These are phyloP conservation scores for Pseudonitzschia delicatissima DNA, from an alignment of 108 stramenopile genomes.

Conservation along the genomic window DNA sequence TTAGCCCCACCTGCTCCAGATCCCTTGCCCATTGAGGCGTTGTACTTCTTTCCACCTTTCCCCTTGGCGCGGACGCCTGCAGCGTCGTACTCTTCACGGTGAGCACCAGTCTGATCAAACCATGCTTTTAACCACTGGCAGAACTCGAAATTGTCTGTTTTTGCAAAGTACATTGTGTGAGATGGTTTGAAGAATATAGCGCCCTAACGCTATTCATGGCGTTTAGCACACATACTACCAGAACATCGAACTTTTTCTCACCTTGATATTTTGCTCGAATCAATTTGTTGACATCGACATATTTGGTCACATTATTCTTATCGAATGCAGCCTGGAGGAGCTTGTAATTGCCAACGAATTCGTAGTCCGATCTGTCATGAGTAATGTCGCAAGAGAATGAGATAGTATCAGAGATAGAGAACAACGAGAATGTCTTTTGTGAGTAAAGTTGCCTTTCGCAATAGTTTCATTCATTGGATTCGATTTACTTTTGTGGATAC, in stretches of 20 bases:
- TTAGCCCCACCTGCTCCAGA: slow-evolving; percentile 2
- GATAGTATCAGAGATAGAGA: background rate
- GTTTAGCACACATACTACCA: too few relatives aligned
- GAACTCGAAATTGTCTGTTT: slow-evolving; percentile 95
- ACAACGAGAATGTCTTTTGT: too few relatives aligned
- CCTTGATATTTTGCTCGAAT: slow-evolving; percentile 92
- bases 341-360: slow-evolving; percentile 96
- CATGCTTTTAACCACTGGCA: slow-evolving; percentile 99
- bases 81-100: slow-evolving; percentile 87
- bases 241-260: slow-evolving; percentile 41
- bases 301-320: slow-evolving; percentile 72
- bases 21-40: slow-evolving; percentile 15
- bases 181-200: too few relatives aligned
- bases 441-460: too few relatives aligned
- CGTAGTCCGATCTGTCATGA: slow-evolving; percentile 47
- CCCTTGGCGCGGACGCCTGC: slow-evolving; percentile 78
- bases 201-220: too few relatives aligned
- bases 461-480: too few relatives aligned
- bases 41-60: slow-evolving; percentile 79
- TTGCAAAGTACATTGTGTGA: background rate
- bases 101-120: slow-evolving; percentile 73
- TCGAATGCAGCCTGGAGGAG: slow-evolving; percentile 92
- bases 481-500: background rate
- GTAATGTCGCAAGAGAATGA: background rate
- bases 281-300: slow-evolving; percentile 88